Evolutionary conservation across 306 rosid species (phyloP).

Genomic region (Hippophae rhamnoides): DNA sequence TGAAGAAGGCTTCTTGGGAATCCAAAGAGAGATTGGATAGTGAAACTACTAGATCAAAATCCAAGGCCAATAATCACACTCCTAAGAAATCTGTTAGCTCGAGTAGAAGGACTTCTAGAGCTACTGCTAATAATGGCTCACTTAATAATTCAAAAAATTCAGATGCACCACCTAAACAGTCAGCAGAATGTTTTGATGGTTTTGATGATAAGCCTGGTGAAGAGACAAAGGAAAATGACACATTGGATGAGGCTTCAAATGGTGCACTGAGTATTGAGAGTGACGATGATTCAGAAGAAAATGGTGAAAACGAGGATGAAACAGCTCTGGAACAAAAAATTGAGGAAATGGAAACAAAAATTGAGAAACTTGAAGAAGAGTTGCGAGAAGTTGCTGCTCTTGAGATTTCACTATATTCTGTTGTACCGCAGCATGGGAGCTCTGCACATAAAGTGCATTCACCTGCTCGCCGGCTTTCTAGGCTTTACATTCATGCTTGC

Average conservation of each 20-base stretch:
- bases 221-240: slow-evolving; percentile 36
- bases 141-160: slow-evolving; percentile 25
- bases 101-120: slow-evolving; percentile 27
- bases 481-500: slow-evolving; percentile 80
- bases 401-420: slow-evolving; percentile 84
- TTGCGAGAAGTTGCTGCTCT: slow-evolving; percentile 98
- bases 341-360: slow-evolving; percentile 66
- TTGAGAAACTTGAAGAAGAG: slow-evolving; percentile 93
- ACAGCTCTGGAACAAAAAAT: slow-evolving; percentile 35
- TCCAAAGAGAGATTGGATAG: slow-evolving; percentile 37
- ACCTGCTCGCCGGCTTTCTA: slow-evolving; percentile 91
- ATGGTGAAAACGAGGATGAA: slow-evolving; percentile 33
- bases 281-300: slow-evolving; percentile 39
- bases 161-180: slow-evolving; percentile 31
- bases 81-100: slow-evolving; percentile 34
- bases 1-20: slow-evolving; percentile 22
- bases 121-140: slow-evolving; percentile 26
- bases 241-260: slow-evolving; percentile 43
- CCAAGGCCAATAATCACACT: slow-evolving; percentile 27
- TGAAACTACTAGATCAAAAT: slow-evolving; percentile 30
- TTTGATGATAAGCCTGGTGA: slow-evolving; percentile 41
- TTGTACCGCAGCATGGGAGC: slow-evolving; percentile 93
- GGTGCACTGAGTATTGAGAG: slow-evolving; percentile 31
- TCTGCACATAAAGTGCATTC: slow-evolving; percentile 97
- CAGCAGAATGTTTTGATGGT: slow-evolving; percentile 50